Conservation (phyloP, 2,329 filamentous ascomycete genomes). For the Monosporascus cannonballus region DNA sequence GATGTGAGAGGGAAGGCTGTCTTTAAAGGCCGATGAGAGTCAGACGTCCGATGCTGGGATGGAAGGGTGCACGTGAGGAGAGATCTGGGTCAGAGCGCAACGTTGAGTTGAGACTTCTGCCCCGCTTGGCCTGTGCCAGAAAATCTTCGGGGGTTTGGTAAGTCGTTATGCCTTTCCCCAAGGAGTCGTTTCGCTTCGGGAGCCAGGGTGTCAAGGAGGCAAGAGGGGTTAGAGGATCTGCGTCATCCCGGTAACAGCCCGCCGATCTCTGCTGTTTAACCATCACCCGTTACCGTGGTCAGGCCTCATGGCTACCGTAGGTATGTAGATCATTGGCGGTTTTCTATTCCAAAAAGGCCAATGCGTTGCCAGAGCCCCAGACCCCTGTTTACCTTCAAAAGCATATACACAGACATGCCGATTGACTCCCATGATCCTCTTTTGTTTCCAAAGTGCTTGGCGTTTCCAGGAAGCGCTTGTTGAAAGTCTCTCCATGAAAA, state of each 20-base stretch:
- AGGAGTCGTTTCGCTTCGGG: conserved; percentile 15
- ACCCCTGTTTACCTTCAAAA: neutral
- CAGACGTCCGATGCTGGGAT: neutral
- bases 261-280: conserved; percentile 3
- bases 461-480: no score
- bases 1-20: neutral
- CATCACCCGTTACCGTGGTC: conserved; percentile 10
- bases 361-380: neutral
- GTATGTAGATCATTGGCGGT: neutral
- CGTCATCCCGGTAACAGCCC: conserved; percentile 3
- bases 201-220: conserved; percentile 15
- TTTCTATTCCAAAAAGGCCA: neutral
- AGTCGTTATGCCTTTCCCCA: conserved; percentile 17
- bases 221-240: conserved; percentile 11
- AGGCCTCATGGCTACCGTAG: neutral
- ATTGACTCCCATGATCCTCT: no score
- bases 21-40: neutral
- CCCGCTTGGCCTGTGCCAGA: conserved; percentile 17
- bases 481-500: no score
- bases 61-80: neutral
- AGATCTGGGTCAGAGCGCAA: neutral
- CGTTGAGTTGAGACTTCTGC: neutral
- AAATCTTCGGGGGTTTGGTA: conserved; percentile 15
- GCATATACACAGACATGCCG: no score
- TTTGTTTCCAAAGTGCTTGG: no score